Evolutionary conservation across 257 asterid genomes (phyloP).

Genomic region (Nyctanthes arbortristis): DNA sequence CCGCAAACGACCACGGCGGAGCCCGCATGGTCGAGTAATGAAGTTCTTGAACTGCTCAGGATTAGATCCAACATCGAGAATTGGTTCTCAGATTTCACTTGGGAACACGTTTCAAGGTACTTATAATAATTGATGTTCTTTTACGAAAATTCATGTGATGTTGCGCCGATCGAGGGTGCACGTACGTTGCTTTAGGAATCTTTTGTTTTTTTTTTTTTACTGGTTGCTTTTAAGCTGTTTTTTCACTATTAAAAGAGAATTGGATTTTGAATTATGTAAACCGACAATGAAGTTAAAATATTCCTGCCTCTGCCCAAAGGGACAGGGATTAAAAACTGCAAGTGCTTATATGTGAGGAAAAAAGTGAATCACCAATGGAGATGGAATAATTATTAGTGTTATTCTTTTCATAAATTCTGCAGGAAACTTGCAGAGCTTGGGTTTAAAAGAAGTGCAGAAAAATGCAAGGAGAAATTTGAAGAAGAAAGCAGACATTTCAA

Average conservation of each 20-base stretch:
- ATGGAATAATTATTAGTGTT: not conserved
- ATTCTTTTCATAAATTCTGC: constrained; percentile 5
- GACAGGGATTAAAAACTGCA: not conserved
- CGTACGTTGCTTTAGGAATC: constrained; percentile 24
- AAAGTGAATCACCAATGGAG: not conserved
- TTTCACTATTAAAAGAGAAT: too few species aligned
- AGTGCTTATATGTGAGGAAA: not conserved
- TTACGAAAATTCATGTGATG: not conserved
- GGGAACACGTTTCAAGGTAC: constrained; percentile 86
- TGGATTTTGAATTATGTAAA: too few species aligned
- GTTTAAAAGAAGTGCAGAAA: constrained; percentile 52
- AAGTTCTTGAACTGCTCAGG: constrained; percentile 59
- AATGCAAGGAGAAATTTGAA: constrained; percentile 75
- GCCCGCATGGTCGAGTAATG: constrained; percentile 62
- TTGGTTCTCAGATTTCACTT: constrained; percentile 71
- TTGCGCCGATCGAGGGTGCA: not conserved
- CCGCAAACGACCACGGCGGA: constrained; percentile 9
- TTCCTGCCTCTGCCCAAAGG: not conserved
- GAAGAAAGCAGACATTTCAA: constrained; percentile 51
- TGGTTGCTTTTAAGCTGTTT: constrained; percentile 12
- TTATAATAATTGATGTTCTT: constrained; percentile 13
- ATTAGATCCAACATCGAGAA: constrained; percentile 72
- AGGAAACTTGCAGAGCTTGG: constrained; percentile 77
- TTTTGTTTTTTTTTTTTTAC: constrained; percentile 18
- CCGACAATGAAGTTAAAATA: not conserved